phyloP scores from a whole-genome alignment of 805 yeast species.

The Helenozyma rhizophorensis region DNA sequence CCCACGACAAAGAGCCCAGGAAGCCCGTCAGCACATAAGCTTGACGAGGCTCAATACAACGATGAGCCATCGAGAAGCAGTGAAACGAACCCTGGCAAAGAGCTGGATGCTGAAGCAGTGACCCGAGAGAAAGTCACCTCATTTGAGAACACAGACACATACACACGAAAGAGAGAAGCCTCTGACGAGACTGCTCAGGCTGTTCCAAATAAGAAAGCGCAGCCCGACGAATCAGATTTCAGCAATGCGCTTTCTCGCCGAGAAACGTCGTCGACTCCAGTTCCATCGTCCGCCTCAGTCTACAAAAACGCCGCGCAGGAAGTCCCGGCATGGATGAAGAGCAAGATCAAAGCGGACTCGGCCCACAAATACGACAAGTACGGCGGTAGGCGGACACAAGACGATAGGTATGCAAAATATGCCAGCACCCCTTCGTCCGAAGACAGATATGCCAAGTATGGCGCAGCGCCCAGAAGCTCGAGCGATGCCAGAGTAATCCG shows the following conservation, averaged over 20 bases:
- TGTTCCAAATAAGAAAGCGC: background rate
- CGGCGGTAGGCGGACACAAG: constrained; percentile 18
- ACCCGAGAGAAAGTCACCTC: too few relatives aligned
- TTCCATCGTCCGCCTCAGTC: constrained; percentile 17
- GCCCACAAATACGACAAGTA: constrained; percentile 37
- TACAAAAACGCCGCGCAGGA: constrained; percentile 22
- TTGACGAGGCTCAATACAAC: too few relatives aligned
- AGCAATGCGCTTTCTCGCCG: constrained; percentile 13
- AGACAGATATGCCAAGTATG: constrained; percentile 16
- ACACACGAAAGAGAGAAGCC: too few relatives aligned
- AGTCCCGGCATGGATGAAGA: constrained; percentile 39
- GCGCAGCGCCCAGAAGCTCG: constrained; percentile 8
- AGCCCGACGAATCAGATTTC: constrained; percentile 9
- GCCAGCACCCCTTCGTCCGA: constrained; percentile 2
- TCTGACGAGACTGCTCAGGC: too few relatives aligned
- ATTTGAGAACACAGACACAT: too few relatives aligned
- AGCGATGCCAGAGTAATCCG: constrained; percentile 12
- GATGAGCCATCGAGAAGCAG: too few relatives aligned
- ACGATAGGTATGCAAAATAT: constrained; percentile 11
- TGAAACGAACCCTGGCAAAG: too few relatives aligned
- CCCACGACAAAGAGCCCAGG: too few relatives aligned
- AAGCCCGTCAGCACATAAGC: too few relatives aligned
- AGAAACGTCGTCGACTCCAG: constrained; percentile 2
- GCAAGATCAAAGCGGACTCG: constrained; percentile 17
- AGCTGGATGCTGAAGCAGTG: too few relatives aligned